Base-by-base conservation (phyloP, 208 protist species). In the Leishmania lainsoni region DNA sequence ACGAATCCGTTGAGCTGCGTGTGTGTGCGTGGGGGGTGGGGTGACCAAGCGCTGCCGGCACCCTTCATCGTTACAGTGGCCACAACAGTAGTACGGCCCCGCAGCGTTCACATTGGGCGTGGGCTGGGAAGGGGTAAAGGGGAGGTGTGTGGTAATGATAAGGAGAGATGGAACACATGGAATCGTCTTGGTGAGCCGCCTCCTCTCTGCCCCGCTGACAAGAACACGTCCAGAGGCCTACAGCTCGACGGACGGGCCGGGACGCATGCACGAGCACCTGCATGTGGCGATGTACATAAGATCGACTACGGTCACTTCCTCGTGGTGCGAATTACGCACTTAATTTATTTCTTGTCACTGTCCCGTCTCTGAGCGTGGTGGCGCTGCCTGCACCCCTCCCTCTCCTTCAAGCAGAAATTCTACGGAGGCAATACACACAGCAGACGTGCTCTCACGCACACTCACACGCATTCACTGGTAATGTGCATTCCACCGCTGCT, bases 251-350 rank as follows among this genome's bases (percentile, higher is more conserved):
- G 45, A 73, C 26, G 48, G 45, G 48, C 69, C 51, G 6, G 45
- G 26, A 54, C 54, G 69, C 61, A 68, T 39, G 61, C 61, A 68
- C 61, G 29, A 3, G 29, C 61, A 68, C 61, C 61, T 29, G 45
- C 22, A 52, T 29, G 69, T 52, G 32, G 45, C 22, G 69, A 73
- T 73, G 69, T 73, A 73, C 69, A 73, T 73, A 73, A 45, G 6
- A 20, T 52, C 20, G 48, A 16, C 69, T 51, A 52, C 26, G 22
- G 35, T 54, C 26, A 35, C 32, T 73, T 29, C 69, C 45, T 73
- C 1, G n/a, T 32, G 2, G 17, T 52, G 45, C 9, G 20, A 16
- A 51, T 32, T 3, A 45, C 69, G 69, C 22, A 35, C 69, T 5
- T 51, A 26, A 52, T 73, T 49, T 51, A 29, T 73, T 73, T 49